A percentile compares a stretch with the other conserved stretches of the same genome.
These are phyloP conservation scores for Tricholomella constricta DNA, from an alignment of 768 basidiomycete genomes.

Conservation along the genomic window DNA sequence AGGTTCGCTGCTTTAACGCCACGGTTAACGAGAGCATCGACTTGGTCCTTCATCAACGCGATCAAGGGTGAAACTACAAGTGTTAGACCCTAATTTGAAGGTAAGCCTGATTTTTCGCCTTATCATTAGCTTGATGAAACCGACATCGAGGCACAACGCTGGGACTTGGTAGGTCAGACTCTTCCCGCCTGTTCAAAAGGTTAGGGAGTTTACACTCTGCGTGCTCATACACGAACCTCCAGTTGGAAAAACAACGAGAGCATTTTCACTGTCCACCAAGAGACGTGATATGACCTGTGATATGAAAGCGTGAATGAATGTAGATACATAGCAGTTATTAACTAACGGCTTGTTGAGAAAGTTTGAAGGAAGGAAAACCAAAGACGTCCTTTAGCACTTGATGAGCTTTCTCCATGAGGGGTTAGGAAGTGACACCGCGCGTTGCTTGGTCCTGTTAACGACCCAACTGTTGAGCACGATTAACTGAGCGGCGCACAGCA, in stretches of 20 bases:
- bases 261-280: constrained; percentile 12
- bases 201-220: background rate
- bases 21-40: constrained; percentile 8
- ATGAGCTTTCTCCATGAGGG: constrained; percentile 14
- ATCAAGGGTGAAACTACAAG: constrained; percentile 15
- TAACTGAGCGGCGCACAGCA: background rate
- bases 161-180: constrained; percentile 19
- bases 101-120: background rate
- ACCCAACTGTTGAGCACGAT: background rate
- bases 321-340: background rate
- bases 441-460: constrained; percentile 5
- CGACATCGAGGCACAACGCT: constrained; percentile 17
- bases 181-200: constrained; percentile 32
- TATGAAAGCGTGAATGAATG: background rate
- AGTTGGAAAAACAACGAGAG: constrained; percentile 18
- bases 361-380: constrained; percentile 9
- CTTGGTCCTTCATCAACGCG: constrained; percentile 18
- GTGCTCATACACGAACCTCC: constrained; percentile 9
- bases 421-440: background rate
- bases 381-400: constrained; percentile 14
- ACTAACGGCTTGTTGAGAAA: constrained; percentile 12
- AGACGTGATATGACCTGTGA: constrained; percentile 14
- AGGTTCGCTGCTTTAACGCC: constrained; percentile 17
- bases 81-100: constrained; percentile 12
- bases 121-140: background rate